Base-by-base conservation (phyloP, 768 basidiomycete species). In the Mycena leptocephala region DNA sequence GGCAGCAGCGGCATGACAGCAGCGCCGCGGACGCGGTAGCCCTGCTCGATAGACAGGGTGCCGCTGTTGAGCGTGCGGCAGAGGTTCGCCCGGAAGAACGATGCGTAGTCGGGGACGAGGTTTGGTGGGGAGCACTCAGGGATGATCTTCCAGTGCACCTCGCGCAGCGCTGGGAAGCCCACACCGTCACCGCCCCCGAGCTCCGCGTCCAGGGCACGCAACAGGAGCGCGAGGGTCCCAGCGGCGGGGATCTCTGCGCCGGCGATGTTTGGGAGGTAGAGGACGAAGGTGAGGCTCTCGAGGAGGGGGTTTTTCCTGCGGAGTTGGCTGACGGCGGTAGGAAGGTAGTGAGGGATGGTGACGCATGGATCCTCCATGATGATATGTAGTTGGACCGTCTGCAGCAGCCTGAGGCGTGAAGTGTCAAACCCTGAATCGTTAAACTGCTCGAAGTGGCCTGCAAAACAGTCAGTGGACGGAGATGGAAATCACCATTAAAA, bases 1-100 rank as follows among this genome's bases (percentile, higher is more conserved):
- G 75, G 75, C 37, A 76, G 32, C n/a, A 71, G 56, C 56, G 75
- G 75, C 69, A 76, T 71, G 2, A 76, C 63, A 6, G 53, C 63
- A 41, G 41, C 53, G 1, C 61, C 75, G 28, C 62, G 39, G 28
- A 22, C n/a, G n/a, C 75, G 68, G 9, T 11, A 64, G 13, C 62
- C 69, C 61, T 76, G 68, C 69, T 70, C 68, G 11, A 66, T 32
- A 13, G 9, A 16, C 39, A 75, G 32, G 3, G 70, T 26, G 5
- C 68, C 74, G n/a, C 28, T 2, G n/a, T 2, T 24, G 24, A 5
- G 33, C 56, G 56, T 58, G 7, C 56, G 32, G 0, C 14, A 4
- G 10, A 76, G 43, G 30, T 55, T 26, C 48, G 26, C 66, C 13
- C n/a, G 0, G 13, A 76, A 9, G 51, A 72, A 72, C 39, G 43